A percentile compares a stretch with the other conserved stretches of the same genome.
phyloP scores from a whole-genome alignment of 495 filamentous ascomycete genomes.

The Haplographium delicatum region DNA sequence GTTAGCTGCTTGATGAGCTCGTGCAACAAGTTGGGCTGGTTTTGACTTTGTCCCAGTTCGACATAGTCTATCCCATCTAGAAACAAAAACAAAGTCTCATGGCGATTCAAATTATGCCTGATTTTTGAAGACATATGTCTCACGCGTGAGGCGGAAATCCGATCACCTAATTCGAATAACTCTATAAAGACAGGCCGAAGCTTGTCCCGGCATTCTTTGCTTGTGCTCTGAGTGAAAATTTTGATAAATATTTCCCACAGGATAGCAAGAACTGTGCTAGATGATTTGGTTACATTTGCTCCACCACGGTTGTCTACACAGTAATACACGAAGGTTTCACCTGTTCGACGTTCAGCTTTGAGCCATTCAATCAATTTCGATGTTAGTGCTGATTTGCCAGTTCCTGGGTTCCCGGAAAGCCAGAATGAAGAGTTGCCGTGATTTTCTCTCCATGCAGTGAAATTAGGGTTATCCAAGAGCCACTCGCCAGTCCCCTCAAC shows the following conservation, averaged over 20 bases:
- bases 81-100: background rate
- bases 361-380: background rate
- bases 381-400: conserved; percentile 2
- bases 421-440: background rate
- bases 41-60: too few relatives aligned
- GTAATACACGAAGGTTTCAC: background rate
- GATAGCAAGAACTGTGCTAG: too few relatives aligned
- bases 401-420: background rate
- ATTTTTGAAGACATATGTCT: background rate
- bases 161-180: background rate
- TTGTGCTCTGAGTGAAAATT: too few relatives aligned
- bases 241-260: too few relatives aligned
- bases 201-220: too few relatives aligned
- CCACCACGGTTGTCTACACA: background rate
- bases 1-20: background rate
- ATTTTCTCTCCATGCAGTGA: background rate
- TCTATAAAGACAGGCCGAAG: too few relatives aligned
- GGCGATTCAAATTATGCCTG: background rate
- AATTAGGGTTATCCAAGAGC: background rate
- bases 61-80: background rate
- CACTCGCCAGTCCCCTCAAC: background rate
- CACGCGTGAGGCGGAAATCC: background rate
- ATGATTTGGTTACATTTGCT: too few relatives aligned
- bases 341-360: background rate
- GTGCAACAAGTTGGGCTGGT: background rate